phyloP scores from a whole-genome alignment of 441 rosid genomes.

The Adansonia rubrostipa region DNA sequence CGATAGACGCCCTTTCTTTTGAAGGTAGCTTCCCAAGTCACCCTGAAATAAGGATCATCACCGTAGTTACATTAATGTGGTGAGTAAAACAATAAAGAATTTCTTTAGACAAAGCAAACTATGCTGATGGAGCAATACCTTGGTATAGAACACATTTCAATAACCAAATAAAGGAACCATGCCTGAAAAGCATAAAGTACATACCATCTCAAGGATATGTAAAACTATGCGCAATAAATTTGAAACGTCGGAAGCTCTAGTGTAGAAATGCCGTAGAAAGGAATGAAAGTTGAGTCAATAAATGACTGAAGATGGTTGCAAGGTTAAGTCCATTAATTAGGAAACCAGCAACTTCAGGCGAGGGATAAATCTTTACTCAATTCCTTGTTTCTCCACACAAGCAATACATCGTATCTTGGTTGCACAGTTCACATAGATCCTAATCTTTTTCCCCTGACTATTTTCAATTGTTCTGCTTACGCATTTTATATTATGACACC shows the following conservation, averaged over 20 bases:
- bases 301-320: constrained; percentile 17
- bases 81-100: constrained; percentile 10
- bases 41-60: constrained; percentile 61
- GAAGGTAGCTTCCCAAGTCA: constrained; percentile 82
- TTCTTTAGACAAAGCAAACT: constrained; percentile 5
- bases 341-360: constrained; percentile 4
- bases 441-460: not conserved
- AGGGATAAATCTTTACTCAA: not conserved
- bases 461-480: not conserved
- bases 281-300: constrained; percentile 3
- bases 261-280: not conserved
- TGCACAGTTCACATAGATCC: not conserved
- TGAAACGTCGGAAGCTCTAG: constrained; percentile 16
- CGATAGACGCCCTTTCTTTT: constrained; percentile 90
- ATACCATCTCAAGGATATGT: not conserved
- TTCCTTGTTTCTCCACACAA: constrained; percentile 1
- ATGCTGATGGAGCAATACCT: constrained; percentile 1
- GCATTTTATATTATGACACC: not conserved
- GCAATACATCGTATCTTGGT: not conserved
- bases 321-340: not conserved
- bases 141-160: not conserved
- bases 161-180: constrained; percentile 15
- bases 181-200: not conserved
- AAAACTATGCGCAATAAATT: not conserved
- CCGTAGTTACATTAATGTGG: constrained; percentile 23